These are phyloP conservation scores for Eleusine coracana DNA, from an alignment of 176 grass and related monocot species.

Conservation along the genomic window DNA sequence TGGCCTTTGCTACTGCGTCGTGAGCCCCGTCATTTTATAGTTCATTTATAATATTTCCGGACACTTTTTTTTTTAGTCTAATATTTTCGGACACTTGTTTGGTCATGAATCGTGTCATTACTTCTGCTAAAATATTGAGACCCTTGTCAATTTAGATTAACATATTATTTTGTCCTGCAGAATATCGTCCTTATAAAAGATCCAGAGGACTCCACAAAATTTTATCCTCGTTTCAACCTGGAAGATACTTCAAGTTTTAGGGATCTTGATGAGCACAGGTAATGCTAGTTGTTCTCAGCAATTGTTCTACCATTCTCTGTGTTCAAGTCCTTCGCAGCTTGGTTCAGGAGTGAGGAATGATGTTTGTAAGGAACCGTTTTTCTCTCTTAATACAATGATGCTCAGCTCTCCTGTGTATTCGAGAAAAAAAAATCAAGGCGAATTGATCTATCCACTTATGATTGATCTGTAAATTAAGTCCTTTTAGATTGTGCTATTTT, in stretches of 20 bases:
- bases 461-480: conserved; percentile 3
- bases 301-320: conserved; percentile 12
- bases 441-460: not conserved
- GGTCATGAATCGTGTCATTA: conserved; percentile 10
- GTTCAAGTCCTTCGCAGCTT: not conserved
- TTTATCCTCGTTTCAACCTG: conserved; percentile 95
- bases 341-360: too few relatives aligned
- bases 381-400: too few relatives aligned
- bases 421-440: not conserved
- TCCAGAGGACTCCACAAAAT: conserved; percentile 81
- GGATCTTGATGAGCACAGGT: conserved; percentile 96
- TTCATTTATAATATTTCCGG: conserved; percentile 7
- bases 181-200: conserved; percentile 97
- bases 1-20: too few relatives aligned
- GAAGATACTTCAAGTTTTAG: conserved; percentile 91
- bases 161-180: conserved; percentile 49
- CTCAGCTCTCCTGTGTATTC: too few relatives aligned
- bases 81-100: not conserved
- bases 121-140: not conserved
- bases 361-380: too few relatives aligned
- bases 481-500: too few relatives aligned
- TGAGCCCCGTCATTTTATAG: not conserved
- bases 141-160: not conserved
- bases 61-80: not conserved
- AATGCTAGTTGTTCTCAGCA: conserved; percentile 23